These are phyloP conservation scores for Mediolabrus comicus DNA, from an alignment of 108 stramenopile species.

Conservation along the genomic window DNA sequence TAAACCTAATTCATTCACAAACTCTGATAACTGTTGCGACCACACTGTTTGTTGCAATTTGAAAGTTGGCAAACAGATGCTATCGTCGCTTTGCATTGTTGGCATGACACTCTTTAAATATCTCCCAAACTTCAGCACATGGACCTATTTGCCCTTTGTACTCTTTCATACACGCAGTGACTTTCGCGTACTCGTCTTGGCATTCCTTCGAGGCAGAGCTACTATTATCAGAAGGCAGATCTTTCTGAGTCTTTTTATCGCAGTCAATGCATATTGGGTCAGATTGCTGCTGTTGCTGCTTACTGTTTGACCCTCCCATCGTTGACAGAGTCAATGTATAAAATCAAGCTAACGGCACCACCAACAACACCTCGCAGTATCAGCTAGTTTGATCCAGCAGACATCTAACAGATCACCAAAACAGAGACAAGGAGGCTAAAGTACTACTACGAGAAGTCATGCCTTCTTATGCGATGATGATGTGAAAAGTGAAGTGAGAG, in stretches of 20 bases:
- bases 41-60: slow-evolving; percentile 1
- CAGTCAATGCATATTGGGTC: slow-evolving; percentile 38
- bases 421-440: too few relatives aligned
- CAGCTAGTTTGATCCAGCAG: too few relatives aligned
- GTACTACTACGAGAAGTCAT: too few relatives aligned
- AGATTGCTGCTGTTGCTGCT: neutral
- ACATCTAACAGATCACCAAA: too few relatives aligned
- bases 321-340: too few relatives aligned
- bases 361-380: too few relatives aligned
- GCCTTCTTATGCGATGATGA: too few relatives aligned
- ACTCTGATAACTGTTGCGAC: neutral
- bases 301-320: slow-evolving; percentile 41
- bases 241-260: slow-evolving; percentile 45
- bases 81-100: neutral
- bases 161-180: slow-evolving; percentile 12
- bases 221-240: slow-evolving; percentile 22
- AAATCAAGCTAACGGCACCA: too few relatives aligned
- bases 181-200: slow-evolving; percentile 12
- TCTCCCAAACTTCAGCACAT: slow-evolving; percentile 29
- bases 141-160: slow-evolving; percentile 17
- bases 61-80: too few relatives aligned
- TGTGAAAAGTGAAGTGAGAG: too few relatives aligned
- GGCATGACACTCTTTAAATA: slow-evolving; percentile 37
- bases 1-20: neutral
- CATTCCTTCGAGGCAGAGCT: slow-evolving; percentile 33